Evolutionary conservation across 306 rosid species (phyloP).

Genomic region (Cucumis cinereus): DNA sequence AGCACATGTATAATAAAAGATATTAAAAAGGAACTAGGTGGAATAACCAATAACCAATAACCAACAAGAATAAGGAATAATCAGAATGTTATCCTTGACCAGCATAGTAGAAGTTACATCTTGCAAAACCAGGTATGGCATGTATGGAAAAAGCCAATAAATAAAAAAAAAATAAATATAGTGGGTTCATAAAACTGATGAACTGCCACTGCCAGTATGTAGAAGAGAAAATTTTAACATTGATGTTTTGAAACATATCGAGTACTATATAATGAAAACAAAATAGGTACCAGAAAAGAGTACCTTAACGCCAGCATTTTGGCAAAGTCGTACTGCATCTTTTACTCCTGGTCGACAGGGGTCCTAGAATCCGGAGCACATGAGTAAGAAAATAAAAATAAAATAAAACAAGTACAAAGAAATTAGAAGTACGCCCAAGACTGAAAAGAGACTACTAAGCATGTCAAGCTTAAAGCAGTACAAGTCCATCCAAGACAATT

Average conservation of each 20-base stretch:
- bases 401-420: neutral
- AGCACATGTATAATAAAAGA: neutral
- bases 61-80: neutral
- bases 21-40: neutral
- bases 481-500: neutral
- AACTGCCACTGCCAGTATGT: neutral
- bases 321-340: conserved; percentile 69
- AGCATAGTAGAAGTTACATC: neutral
- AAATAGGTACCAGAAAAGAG: neutral
- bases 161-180: neutral
- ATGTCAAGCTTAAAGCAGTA: neutral
- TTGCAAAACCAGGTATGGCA: neutral
- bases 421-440: neutral
- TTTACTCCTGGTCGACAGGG: conserved; percentile 82
- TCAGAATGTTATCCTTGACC: neutral
- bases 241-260: neutral
- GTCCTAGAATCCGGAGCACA: conserved; percentile 36
- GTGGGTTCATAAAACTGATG: neutral
- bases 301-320: conserved; percentile 94
- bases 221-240: neutral
- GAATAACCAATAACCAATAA: neutral
- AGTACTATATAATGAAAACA: neutral
- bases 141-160: neutral
- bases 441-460: neutral
- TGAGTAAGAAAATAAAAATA: neutral